Evolutionary conservation across 495 filamentous ascomycete species (phyloP).

Genomic region (Neurospora tetraspora): DNA sequence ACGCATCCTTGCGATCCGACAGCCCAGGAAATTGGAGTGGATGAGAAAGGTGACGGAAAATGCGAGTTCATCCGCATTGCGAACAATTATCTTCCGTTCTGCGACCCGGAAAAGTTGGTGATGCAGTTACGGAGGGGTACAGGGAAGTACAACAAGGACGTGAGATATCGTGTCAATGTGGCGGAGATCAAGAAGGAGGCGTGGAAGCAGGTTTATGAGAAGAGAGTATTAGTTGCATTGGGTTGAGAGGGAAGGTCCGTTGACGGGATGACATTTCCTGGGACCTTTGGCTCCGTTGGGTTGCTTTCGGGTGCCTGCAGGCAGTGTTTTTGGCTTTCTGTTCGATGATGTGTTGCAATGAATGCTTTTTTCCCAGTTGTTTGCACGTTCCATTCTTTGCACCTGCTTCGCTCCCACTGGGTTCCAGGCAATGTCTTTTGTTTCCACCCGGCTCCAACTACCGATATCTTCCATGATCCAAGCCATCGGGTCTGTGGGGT

Average conservation of each 20-base stretch:
- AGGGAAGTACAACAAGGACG: not conserved
- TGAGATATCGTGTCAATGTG: not conserved
- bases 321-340: not conserved
- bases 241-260: not conserved
- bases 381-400: not conserved
- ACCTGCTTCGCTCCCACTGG: too few relatives aligned
- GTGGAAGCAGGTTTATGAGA: not conserved
- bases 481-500: not conserved
- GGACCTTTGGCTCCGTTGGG: too few relatives aligned
- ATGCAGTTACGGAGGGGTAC: not conserved
- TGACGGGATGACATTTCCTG: not conserved
- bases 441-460: not conserved
- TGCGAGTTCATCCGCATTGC: not conserved
- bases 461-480: not conserved
- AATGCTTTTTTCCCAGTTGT: not conserved
- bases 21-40: not conserved
- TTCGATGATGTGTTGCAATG: not conserved
- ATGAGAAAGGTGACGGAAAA: not conserved
- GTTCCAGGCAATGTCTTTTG: not conserved
- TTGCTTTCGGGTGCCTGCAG: not conserved
- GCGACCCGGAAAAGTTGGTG: not conserved
- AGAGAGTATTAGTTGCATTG: not conserved
- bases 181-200: not conserved
- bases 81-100: not conserved
- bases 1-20: not conserved